These are phyloP conservation scores for Cinchona pubescens DNA, from an alignment of 257 asterid species.

Conservation along the genomic window DNA sequence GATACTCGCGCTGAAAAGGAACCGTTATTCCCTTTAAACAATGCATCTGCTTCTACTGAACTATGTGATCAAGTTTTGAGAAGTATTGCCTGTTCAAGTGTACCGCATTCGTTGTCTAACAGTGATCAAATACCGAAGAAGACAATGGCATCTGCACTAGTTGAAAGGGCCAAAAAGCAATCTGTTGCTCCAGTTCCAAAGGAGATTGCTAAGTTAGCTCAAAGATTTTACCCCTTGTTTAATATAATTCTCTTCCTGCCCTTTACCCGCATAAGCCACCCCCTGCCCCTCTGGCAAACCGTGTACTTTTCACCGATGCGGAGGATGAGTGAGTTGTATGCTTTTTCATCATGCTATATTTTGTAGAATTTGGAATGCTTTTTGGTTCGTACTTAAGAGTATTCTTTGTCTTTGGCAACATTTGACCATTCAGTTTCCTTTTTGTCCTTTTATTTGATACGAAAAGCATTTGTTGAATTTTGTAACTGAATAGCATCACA, in stretches of 20 bases:
- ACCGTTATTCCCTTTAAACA: constrained; percentile 68
- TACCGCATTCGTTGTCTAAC: constrained; percentile 34
- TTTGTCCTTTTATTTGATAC: background rate
- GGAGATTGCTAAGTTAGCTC: constrained; percentile 77
- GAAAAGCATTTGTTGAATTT: constrained; percentile 2
- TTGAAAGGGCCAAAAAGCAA: constrained; percentile 76
- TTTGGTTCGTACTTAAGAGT: background rate
- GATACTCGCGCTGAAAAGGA: constrained; percentile 54
- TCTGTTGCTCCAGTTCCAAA: constrained; percentile 77
- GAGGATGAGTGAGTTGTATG: constrained; percentile 96
- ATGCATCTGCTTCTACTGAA: constrained; percentile 40
- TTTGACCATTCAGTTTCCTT: background rate
- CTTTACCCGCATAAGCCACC: constrained; percentile 96
- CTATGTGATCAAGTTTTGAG: constrained; percentile 33
- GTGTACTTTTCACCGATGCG: constrained; percentile 91
- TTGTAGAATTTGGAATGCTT: background rate
- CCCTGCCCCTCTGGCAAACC: constrained; percentile 63
- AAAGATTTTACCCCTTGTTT: constrained; percentile 75
- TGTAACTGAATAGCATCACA: background rate
- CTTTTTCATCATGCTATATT: constrained; percentile 17
- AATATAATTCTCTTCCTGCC: no score
- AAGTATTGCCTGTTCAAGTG: constrained; percentile 30
- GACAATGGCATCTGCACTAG: constrained; percentile 81
- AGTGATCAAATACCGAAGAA: constrained; percentile 48
- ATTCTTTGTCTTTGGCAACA: background rate